Base-by-base conservation (phyloP, 2,329 filamentous ascomycete species). In the Phialophora tarda region DNA sequence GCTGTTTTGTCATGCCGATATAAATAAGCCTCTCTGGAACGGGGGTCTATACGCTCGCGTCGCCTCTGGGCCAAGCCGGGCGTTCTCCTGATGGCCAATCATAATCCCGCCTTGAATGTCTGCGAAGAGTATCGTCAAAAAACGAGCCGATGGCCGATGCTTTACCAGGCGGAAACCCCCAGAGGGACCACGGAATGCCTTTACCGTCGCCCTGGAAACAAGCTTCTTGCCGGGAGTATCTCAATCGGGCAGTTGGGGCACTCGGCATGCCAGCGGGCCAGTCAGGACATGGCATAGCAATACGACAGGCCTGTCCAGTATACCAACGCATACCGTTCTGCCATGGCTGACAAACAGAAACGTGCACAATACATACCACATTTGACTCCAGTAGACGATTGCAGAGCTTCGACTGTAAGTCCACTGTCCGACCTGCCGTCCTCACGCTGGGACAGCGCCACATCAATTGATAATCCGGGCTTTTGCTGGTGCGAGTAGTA, bases 51-150 rank as follows among this genome's bases (percentile, higher is more conserved):
- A 51, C 48, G 10, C 23, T 28, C 8, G 21, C 24, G 8, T 51
- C 23, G 48, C 7, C 10, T 23, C 24, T 28, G 4, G 11, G 48
- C 48, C 48, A 51, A 51, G 53, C 24, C 53, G 53, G 53, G 12
- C 28, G 28, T 21, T 55, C 28, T 55, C 53, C 53, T 55, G 53
- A 23, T 24, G 17, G 24, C 53, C 28, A 55, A 55, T 55, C 53
- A 34, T 21, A 34, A 6, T 11, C 4, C 8, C 53, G 53, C 24
- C 4, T 55, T 55, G 53, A 11, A 55, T 55, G 53, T 55, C 53
- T 34, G 28, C 7, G 53, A 55, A 55, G 26, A 21, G 53, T 55
- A 34, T 55, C 53, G 53, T 55, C 24, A 12, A 12, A 44, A 10
- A 10, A 55, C 2, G 12, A 34, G 28, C 53, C 24, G 53, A 34